These are phyloP conservation scores for Gossypium longicalyx DNA, from an alignment of 345 rosid species.

Conservation along the genomic window DNA sequence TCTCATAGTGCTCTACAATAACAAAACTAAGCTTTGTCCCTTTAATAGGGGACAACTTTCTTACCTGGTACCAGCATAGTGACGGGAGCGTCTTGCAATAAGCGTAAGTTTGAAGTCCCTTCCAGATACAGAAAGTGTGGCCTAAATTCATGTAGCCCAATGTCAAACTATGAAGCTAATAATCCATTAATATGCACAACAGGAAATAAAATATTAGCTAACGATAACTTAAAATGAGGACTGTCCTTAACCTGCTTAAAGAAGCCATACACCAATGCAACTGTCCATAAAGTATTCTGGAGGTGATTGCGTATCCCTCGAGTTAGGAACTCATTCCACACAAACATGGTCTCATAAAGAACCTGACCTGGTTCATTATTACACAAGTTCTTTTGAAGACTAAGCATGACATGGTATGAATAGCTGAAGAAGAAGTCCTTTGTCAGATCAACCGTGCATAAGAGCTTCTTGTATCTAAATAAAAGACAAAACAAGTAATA, in stretches of 20 bases:
- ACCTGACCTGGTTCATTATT: constrained; percentile 58
- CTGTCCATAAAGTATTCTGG: constrained; percentile 89
- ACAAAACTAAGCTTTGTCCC: background rate
- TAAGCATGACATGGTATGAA: constrained; percentile 87
- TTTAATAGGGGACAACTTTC: constrained; percentile 1
- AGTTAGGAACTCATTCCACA: constrained; percentile 97
- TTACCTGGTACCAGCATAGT: constrained; percentile 97
- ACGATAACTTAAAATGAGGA: constrained; percentile 17
- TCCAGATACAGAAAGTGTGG: constrained; percentile 65
- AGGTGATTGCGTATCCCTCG: constrained; percentile 85
- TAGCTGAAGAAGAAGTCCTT: constrained; percentile 99
- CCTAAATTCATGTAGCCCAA: constrained; percentile 44
- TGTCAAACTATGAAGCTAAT: constrained; percentile 12
- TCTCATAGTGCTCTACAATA: background rate
- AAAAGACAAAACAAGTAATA: constrained; percentile 21
- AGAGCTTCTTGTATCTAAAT: constrained; percentile 94
- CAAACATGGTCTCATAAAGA: constrained; percentile 91
- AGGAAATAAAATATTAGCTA: background rate
- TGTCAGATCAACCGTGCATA: constrained; percentile 83
- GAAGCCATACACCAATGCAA: constrained; percentile 93
- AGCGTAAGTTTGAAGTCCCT: constrained; percentile 74
- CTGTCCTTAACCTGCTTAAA: constrained; percentile 77
- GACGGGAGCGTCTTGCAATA: constrained; percentile 97
- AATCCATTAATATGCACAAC: background rate
- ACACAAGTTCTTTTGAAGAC: constrained; percentile 85